Evolutionary conservation across 164 flowering plant genomes (phyloP), one percentile per base, ranked within the genome.

Genomic region (Piper betle): DNA sequence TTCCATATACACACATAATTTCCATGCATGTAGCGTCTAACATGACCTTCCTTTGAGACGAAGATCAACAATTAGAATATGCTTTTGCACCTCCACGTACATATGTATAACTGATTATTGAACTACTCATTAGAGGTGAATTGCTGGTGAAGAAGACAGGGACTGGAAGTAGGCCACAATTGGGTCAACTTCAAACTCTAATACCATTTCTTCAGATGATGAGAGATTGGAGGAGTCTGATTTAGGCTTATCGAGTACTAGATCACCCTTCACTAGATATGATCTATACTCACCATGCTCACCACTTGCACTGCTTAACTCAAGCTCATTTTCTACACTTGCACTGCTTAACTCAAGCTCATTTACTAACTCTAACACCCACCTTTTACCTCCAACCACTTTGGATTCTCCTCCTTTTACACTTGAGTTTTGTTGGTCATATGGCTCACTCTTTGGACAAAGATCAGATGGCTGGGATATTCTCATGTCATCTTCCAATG

Each of bases 181-280:
- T 6, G 65, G 65, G 55, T 62, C 65, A 41, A 62, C 10, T 53
- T 62, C 65, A 55, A 39, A 41, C 9, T 54, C 65, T 19, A 41
- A 52, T 54, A 37, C 54, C 20, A 50, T 58, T 19, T 62, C 58
- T 18, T 25, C 33, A 25, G 2, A 25, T 25, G 39, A 20, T 37
- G 39, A 7, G 9, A 50, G 39, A 54, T 16, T 39, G 9, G 58
- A 5, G 46, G 18, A 18, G 40, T 10, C 33, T 1, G 39, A 12
- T 41, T 25, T 25, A 25, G 33, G 57, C 57, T 54, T 58, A 40
- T 37, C 33, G 33, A 25, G 33, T 25, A 25, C n/a, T 55, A 52
- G 16, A 57, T 5, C 13, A 54, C 58, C 57, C 17, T 62, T 62
- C 15, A 3, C 13, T 20, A 13, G 52, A 62, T 37, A 53, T 55